Evolutionary conservation across 257 asterid genomes (phyloP).

Genomic region (Thymus mandschuricus): DNA sequence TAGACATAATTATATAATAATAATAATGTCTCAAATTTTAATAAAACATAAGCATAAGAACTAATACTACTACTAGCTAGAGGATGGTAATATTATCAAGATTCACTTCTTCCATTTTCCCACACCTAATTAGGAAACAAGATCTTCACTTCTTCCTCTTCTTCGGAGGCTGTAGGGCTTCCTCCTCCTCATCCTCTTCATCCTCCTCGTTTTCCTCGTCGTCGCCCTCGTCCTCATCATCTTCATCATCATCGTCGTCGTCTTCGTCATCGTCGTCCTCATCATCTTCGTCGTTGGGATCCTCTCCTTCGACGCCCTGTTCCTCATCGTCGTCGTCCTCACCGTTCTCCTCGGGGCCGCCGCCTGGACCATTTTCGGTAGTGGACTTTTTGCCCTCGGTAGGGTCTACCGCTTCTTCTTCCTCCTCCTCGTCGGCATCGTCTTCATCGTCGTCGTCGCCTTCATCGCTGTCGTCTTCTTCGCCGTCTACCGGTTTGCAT

Average conservation of each 20-base stretch:
- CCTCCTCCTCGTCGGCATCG: constrained; percentile 42
- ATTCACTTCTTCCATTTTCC: background rate
- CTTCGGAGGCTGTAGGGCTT: constrained; percentile 57
- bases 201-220: constrained; percentile 33
- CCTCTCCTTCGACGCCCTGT: constrained; percentile 31
- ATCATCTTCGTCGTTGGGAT: constrained; percentile 27
- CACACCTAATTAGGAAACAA: too few relatives aligned
- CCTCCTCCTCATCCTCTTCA: constrained; percentile 38
- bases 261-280: constrained; percentile 25
- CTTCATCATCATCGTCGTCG: background rate
- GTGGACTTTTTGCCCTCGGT: constrained; percentile 35
- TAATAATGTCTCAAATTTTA: constrained; percentile 18
- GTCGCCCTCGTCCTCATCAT: background rate
- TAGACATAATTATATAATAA: background rate
- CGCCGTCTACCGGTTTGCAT: constrained; percentile 43
- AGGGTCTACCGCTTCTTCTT: constrained; percentile 42
- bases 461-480: constrained; percentile 25
- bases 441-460: constrained; percentile 36
- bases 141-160: constrained; percentile 57
- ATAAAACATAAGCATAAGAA: constrained; percentile 4
- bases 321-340: constrained; percentile 38
- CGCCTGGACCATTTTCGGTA: constrained; percentile 43
- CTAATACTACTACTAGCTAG: constrained; percentile 20
- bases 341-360: constrained; percentile 37
- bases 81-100: background rate